A percentile compares a stretch with the other conserved stretches of the same genome.
Evolutionary conservation across 768 basidiomycete genomes (phyloP).

Genomic region (Xanthoconium stramineum): DNA sequence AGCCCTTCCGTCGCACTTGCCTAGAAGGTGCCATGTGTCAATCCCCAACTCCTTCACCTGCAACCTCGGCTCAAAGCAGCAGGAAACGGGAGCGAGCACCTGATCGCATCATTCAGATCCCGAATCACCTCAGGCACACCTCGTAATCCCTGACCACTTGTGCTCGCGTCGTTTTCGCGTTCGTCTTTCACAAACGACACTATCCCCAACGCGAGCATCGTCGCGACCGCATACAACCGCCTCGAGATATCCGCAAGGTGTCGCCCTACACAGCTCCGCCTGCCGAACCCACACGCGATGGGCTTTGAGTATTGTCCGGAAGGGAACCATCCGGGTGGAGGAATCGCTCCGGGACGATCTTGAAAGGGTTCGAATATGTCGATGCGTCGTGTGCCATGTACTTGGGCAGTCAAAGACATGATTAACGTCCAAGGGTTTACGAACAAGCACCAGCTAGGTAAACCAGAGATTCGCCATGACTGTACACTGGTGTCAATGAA

Average conservation of each 20-base stretch:
- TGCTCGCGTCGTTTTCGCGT: conserved; percentile 7
- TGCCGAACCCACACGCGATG: conserved; percentile 22
- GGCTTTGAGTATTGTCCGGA: conserved; percentile 7
- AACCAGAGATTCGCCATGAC: conserved; percentile 31
- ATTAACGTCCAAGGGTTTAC: not conserved
- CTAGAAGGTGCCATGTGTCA: not conserved
- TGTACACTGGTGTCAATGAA: not conserved
- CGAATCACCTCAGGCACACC: conserved; percentile 3
- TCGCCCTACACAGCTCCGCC: conserved; percentile 20
- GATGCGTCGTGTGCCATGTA: conserved; percentile 20
- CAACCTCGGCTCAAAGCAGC: conserved; percentile 15
- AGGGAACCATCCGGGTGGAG: conserved; percentile 25
- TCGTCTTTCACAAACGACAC: conserved; percentile 11
- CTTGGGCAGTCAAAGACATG: not conserved
- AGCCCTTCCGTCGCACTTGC: not conserved
- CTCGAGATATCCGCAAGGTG: conserved; percentile 16
- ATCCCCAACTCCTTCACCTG: conserved; percentile 8
- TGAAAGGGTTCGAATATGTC: conserved; percentile 35
- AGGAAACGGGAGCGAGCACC: conserved; percentile 16
- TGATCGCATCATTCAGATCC: not conserved
- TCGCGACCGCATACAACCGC: conserved; percentile 13
- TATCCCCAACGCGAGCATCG: conserved; percentile 17
- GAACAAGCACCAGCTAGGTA: not conserved
- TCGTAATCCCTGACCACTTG: conserved; percentile 16
- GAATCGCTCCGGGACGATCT: conserved; percentile 35